Percentiles rank a stretch among this genome's conserved stretches.
Evolutionary conservation across 140 eudicot genomes (phyloP).

Genomic region (Bidens hawaiensis): DNA sequence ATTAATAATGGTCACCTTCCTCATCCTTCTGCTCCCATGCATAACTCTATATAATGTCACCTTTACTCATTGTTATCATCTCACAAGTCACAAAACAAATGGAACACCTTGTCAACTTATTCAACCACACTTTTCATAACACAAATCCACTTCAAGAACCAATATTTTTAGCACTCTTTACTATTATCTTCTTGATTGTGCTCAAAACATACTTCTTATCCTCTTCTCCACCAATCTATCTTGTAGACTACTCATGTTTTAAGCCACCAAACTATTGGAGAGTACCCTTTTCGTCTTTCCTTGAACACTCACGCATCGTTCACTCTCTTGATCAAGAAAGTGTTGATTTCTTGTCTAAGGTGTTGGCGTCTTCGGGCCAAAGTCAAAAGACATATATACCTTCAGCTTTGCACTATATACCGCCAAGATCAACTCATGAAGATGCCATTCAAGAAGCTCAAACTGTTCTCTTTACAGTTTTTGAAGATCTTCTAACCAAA

Average conservation of each 20-base stretch:
- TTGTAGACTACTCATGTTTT: slow-evolving; percentile 63
- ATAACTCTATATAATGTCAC: slow-evolving; percentile 13
- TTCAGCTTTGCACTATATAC: slow-evolving; percentile 52
- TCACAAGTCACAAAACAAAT: no score
- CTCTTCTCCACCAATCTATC: slow-evolving; percentile 38
- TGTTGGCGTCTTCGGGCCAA: slow-evolving; percentile 54
- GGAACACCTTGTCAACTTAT: no score
- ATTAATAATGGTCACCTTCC: slow-evolving; percentile 10
- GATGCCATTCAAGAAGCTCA: slow-evolving; percentile 52
- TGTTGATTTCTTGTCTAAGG: slow-evolving; percentile 42
- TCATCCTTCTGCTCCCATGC: slow-evolving; percentile 1
- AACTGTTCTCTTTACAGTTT: slow-evolving; percentile 46
- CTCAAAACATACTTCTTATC: slow-evolving; percentile 11
- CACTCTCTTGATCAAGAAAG: slow-evolving; percentile 42
- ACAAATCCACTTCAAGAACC: no score
- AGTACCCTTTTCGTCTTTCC: slow-evolving; percentile 50
- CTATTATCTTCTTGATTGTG: slow-evolving; percentile 8
- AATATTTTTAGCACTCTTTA: slow-evolving; percentile 28
- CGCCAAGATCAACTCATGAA: slow-evolving; percentile 46
- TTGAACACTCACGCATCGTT: slow-evolving; percentile 49
- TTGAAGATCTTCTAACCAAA: slow-evolving; percentile 54
- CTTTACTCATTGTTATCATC: not conserved
- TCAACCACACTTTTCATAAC: no score
- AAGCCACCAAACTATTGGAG: slow-evolving; percentile 62
- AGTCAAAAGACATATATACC: slow-evolving; percentile 54